Evolutionary conservation across 2,329 filamentous ascomycete genomes (phyloP).

Genomic region (Fusarium citri): DNA sequence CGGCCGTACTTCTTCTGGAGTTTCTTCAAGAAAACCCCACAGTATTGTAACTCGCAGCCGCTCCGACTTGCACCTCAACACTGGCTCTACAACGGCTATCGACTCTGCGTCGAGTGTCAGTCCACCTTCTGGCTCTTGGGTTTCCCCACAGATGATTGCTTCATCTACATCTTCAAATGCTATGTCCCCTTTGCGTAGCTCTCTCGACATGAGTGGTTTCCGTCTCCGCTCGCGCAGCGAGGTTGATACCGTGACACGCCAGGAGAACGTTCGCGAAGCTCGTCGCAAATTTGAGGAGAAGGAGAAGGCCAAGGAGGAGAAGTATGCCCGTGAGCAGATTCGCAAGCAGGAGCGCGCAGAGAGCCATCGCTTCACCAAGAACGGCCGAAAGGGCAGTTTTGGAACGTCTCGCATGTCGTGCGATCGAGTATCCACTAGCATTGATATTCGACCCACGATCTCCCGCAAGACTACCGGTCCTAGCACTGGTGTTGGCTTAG

Average conservation of each 20-base stretch:
- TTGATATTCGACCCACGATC: slow-evolving; percentile 46
- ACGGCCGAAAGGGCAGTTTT: slow-evolving; percentile 56
- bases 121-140: slow-evolving; percentile 44
- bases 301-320: slow-evolving; percentile 71
- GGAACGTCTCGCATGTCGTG: slow-evolving; percentile 49
- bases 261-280: slow-evolving; percentile 69
- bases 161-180: slow-evolving; percentile 51
- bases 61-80: slow-evolving; percentile 60
- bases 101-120: slow-evolving; percentile 45
- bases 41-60: slow-evolving; percentile 54
- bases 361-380: slow-evolving; percentile 61
- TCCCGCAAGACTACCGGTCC: slow-evolving; percentile 47
- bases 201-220: slow-evolving; percentile 68
- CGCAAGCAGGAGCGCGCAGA: slow-evolving; percentile 69
- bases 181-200: slow-evolving; percentile 66
- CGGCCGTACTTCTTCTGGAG: slow-evolving; percentile 45
- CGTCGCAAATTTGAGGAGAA: slow-evolving; percentile 73
- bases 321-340: slow-evolving; percentile 69
- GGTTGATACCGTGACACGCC: slow-evolving; percentile 64
- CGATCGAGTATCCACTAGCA: slow-evolving; percentile 49
- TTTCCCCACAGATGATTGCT: slow-evolving; percentile 43
- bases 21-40: slow-evolving; percentile 56
- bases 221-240: slow-evolving; percentile 71
- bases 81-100: slow-evolving; percentile 44
- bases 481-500: slow-evolving; percentile 32